Evolutionary conservation across 345 rosid species (phyloP), one percentile per base, ranked within the genome.

Genomic region (Syzygium grande): DNA sequence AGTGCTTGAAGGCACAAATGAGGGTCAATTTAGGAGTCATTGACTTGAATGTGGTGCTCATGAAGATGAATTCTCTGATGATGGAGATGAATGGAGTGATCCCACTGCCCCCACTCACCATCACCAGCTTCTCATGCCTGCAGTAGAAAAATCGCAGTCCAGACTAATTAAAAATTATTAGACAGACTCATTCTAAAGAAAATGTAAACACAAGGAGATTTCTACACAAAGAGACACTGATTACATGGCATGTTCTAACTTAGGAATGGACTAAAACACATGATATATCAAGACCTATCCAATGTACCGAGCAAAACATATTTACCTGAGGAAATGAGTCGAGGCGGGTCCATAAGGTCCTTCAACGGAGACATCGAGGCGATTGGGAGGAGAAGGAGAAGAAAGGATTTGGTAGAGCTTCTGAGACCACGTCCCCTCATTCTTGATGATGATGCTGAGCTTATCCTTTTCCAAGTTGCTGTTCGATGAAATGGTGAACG

Each of bases 101-200:
- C 12, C 98, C 99, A 88, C 98, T 97, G 63, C 99, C 99, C 92
- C 99, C 99, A 34, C 99, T 93, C 88, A 96, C 94, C 98, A 96
- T 92, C 85, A 96, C 96, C 22, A 96, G 91, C 49, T 87, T 91
- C 27, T 93, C 97, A 63, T 96, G 95, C 95, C 98, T 97, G 83
- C 79, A 86, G 61, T 1, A 3, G 34, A 27, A 53, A 84, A 22
- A 21, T 53, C 16, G 46, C 85, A 34, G 51, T 52, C 29, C 61
- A 1, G 23, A 43, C 12, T 34, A 34, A 73, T 73, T 34, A 9
- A 17, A 34, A 73, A 9, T 41, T 9, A 68, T 19, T 4, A 73
- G 46, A 34, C 25, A 34, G 43, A 68, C 38, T 17, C 22, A 19
- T 34, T 68, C 23, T 34, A 34, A 61, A 12, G 34, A 7, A 61